A percentile compares a stretch with the other conserved stretches of the same genome.
Evolutionary conservation across 768 basidiomycete genomes (phyloP).

Genomic region (Phanerodontia chrysosporium): DNA sequence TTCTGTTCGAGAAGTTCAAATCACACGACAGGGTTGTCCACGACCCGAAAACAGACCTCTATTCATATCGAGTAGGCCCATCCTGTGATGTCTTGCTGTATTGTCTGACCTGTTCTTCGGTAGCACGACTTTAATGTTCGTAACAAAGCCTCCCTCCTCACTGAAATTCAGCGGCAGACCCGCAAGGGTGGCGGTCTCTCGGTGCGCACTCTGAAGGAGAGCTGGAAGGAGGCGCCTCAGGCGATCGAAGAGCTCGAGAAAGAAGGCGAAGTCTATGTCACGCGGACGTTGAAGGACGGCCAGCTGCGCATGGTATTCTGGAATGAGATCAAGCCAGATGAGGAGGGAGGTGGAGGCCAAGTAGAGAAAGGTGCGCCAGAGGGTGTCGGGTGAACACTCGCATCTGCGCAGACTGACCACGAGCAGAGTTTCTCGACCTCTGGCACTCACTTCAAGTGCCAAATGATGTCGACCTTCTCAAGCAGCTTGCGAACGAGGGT

Average conservation of each 20-base stretch:
- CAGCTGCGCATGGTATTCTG: constrained; percentile 83
- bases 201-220: constrained; percentile 80
- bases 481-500: constrained; percentile 77
- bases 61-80: constrained; percentile 71
- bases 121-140: constrained; percentile 87
- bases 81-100: background rate
- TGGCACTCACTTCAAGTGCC: constrained; percentile 87
- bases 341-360: constrained; percentile 61
- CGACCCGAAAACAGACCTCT: constrained; percentile 81
- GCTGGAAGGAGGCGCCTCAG: constrained; percentile 82
- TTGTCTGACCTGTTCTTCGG: background rate
- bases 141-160: constrained; percentile 78
- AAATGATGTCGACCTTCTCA: constrained; percentile 77
- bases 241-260: constrained; percentile 89
- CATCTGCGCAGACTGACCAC: background rate
- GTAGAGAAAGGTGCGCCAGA: constrained; percentile 70
- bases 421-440: constrained; percentile 76
- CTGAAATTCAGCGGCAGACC: constrained; percentile 82
- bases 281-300: constrained; percentile 77
- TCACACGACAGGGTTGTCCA: constrained; percentile 75
- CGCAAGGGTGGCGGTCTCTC: constrained; percentile 82
- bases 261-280: constrained; percentile 86
- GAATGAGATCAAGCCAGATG: constrained; percentile 81
- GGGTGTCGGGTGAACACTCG: background rate
- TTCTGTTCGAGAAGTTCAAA: constrained; percentile 77